These are phyloP conservation scores for Pichia thaimueangensis DNA, from an alignment of 805 yeast species.

Conservation along the genomic window DNA sequence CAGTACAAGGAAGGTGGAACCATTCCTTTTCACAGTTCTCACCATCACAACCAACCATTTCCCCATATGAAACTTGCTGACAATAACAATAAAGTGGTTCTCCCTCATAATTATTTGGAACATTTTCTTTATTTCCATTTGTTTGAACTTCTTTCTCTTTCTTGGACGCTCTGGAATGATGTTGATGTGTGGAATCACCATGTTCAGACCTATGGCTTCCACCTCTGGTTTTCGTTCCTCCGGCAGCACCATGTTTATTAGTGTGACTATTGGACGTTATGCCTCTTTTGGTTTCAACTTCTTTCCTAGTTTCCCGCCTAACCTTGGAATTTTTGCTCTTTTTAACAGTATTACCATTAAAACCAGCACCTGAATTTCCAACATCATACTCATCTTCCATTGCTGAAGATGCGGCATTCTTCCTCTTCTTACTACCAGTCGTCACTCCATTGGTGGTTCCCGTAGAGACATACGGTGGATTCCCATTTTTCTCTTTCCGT, in stretches of 20 bases:
- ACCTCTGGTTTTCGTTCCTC: background rate
- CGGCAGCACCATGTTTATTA: background rate
- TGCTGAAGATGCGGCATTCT: background rate
- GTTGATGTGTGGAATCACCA: background rate
- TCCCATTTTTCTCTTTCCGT: background rate
- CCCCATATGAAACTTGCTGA: conserved; percentile 94
- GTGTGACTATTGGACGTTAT: background rate
- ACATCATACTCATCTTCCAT: conserved; percentile 1
- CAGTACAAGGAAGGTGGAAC: conserved; percentile 94
- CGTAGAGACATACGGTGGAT: too few relatives aligned
- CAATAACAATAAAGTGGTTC: conserved; percentile 95
- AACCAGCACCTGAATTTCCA: background rate
- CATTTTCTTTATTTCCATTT: conserved; percentile 12
- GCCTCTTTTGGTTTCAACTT: background rate
- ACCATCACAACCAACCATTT: conserved; percentile 99
- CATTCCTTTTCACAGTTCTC: conserved; percentile 87
- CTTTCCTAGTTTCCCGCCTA: conserved; percentile 3
- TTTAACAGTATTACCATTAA: conserved; percentile 2
- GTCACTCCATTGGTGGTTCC: background rate
- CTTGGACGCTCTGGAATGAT: conserved; percentile 8
- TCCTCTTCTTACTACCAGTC: background rate
- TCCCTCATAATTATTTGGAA: conserved; percentile 17
- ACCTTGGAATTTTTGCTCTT: conserved; percentile 4
- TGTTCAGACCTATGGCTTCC: background rate
- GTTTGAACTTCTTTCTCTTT: conserved; percentile 15